Evolutionary conservation across 176 grass and related monocot genomes (phyloP), one percentile per base, ranked within the genome.

Genomic region (Eremochloa ophiuroides): DNA sequence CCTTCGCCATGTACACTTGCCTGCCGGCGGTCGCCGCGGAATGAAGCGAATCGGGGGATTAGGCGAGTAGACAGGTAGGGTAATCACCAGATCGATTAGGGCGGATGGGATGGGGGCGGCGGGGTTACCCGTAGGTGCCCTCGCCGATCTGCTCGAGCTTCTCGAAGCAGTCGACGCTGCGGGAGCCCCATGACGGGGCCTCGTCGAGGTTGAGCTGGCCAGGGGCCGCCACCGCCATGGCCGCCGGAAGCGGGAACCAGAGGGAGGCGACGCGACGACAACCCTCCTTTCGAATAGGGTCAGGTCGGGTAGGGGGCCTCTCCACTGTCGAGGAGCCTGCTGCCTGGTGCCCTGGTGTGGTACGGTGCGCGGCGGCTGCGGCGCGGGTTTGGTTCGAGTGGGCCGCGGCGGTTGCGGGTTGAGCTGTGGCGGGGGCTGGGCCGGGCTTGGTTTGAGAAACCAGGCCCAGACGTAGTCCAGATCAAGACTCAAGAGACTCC

Each of bases 1-100:
- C 96, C 82, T 90, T 94, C 78, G 96, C 96, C 96, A 95, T 98
- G 71, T 90, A 95, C 14, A 93, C 96, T 79, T 95, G 93, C 76
- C 96, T 98, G 76, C 26, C 17, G 28, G n/a, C 12, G 77, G 62
- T 22, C 13, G 62, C 7, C 41, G 37, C 25, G 61, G 76, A 23
- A 51, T 15, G 5, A 16, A 66, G 62, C 76, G 42, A 50, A 10
- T 66, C 62, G 43, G 16, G 13, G 43, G 8, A 66, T 79, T 79
- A 37, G 62, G 42, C 44, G 77, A 27, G 6, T 48, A 65, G 62
- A 18, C 61, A 15, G 27, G 11, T 17, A 48, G 18, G 33, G 44
- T 9, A 79, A 37, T 79, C 10, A 48, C 20, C 11, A 40, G 25
- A 79, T 67, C 43, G 62, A 80, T 37, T 37, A 38, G 77, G 44